Percentiles rank a stretch among this genome's conserved stretches.
phyloP scores from a whole-genome alignment of 352 stramenopile species.

The Phytophthora syringae region DNA sequence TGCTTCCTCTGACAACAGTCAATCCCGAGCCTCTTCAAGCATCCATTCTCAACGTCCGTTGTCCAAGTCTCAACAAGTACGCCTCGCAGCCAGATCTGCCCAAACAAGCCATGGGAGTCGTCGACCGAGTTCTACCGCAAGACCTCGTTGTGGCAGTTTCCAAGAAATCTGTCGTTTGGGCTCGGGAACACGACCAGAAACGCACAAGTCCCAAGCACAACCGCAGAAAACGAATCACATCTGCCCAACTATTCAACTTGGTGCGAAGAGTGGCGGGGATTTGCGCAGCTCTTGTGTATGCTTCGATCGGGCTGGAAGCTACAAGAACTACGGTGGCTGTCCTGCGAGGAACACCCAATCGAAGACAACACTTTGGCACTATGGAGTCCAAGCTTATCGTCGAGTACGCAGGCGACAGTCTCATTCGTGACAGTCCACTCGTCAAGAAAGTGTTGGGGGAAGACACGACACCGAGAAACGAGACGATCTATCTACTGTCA shows the following conservation, averaged over 20 bases:
- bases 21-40: background rate
- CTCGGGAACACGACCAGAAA: background rate
- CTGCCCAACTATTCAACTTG: slow-evolving; percentile 33
- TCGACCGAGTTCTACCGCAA: background rate
- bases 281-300: slow-evolving; percentile 29
- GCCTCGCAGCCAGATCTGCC: too few relatives aligned
- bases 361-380: slow-evolving; percentile 23
- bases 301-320: slow-evolving; percentile 18
- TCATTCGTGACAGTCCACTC: slow-evolving; percentile 42
- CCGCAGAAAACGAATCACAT: slow-evolving; percentile 31
- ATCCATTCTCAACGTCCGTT: too few relatives aligned
- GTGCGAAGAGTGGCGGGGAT: slow-evolving; percentile 31
- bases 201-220: background rate
- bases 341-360: slow-evolving; percentile 20
- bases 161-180: background rate
- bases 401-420: slow-evolving; percentile 27
- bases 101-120: background rate
- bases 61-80: too few relatives aligned
- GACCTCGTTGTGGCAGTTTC: background rate
- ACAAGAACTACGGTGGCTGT: slow-evolving; percentile 26
- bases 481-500: slow-evolving; percentile 42
- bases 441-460: slow-evolving; percentile 31
- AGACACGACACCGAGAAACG: slow-evolving; percentile 34
- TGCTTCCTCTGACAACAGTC: background rate
- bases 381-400: slow-evolving; percentile 35